Conservation (phyloP, 371 early-diverging fungal genomes). For the Lichtheimia corymbifera region DNA sequence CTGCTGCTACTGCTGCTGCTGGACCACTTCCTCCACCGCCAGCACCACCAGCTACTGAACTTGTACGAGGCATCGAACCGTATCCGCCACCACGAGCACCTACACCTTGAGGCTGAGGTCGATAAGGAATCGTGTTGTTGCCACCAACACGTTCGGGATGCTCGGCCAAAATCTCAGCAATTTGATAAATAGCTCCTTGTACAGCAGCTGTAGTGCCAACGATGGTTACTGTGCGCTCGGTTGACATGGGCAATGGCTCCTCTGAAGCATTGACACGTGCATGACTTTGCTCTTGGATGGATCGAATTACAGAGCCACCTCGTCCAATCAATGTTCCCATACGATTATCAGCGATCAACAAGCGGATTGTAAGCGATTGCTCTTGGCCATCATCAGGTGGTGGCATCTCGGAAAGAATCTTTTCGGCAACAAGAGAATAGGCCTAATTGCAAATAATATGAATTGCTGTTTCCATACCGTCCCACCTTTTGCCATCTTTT, state of each 20-base stretch:
- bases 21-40: slow-evolving; percentile 11
- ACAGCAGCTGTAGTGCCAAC: slow-evolving; percentile 81
- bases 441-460: slow-evolving; percentile 52
- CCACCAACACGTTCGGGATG: slow-evolving; percentile 53
- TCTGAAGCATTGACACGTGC: slow-evolving; percentile 83
- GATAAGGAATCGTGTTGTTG: slow-evolving; percentile 52
- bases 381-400: slow-evolving; percentile 38
- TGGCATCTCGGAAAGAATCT: slow-evolving; percentile 56
- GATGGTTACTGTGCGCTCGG: slow-evolving; percentile 85
- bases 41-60: slow-evolving; percentile 1
- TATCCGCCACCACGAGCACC: slow-evolving; percentile 10
- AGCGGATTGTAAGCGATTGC: slow-evolving; percentile 58
- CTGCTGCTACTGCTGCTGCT: slow-evolving; percentile 20
- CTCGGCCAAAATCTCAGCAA: slow-evolving; percentile 67
- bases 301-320: slow-evolving; percentile 83
- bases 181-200: slow-evolving; percentile 77
- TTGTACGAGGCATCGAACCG: neutral
- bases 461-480: neutral
- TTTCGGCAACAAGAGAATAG: slow-evolving; percentile 70
- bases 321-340: slow-evolving; percentile 95
- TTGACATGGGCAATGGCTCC: slow-evolving; percentile 71
- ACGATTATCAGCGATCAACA: slow-evolving; percentile 72
- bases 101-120: slow-evolving; percentile 52
- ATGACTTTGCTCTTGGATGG: slow-evolving; percentile 85
- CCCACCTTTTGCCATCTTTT: slow-evolving; percentile 10